Evolutionary conservation across 352 stramenopile species (phyloP), one percentile per base, ranked within the genome.

Genomic region (Phytophthora podocarpi): DNA sequence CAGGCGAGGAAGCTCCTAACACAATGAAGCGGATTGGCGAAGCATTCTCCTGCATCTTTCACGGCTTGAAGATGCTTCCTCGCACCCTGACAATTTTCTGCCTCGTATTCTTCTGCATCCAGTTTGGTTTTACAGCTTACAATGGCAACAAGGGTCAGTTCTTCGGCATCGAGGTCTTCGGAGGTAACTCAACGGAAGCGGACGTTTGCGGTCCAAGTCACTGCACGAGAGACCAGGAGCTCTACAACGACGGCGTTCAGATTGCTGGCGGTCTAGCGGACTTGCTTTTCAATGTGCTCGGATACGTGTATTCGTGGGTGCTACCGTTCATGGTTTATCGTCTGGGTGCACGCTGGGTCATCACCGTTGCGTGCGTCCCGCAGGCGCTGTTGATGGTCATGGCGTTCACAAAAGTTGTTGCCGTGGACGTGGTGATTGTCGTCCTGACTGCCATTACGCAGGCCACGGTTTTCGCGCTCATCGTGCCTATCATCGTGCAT

Each of bases 401-500:
- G 76, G 74, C 74, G 12, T 82, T 85, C 57, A 71, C 60, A 5
- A 78, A 80, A 45, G 23, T 73, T 30, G 63, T 77, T 6, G 47
- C 46, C 6, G 9, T 87, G 23, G 74, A 87, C 53, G 68, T 88
- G 18, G 18, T 70, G 28, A 79, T 87, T 36, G 73, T 90, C 20
- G 43, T 80, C 28, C 31, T 74, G 23, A 84, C 68, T 32, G 67
- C 70, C 27, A 74, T 87, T 32, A 79, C 80, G 1, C 77, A 87
- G 59, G 60, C 80, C 4, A 87, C 78, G 3, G 45, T 90, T 20
- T 89, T 90, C 34, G 72, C 84, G 5, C 70, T 93, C 47, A 78
- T 91, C 26, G 83, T 93, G 13, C 84, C 81, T 2, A 57, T 93
- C 12, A 86, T 90, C 43, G 58, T 91, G 7, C 76, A 90, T 42